Evolutionary conservation across 2,329 filamentous ascomycete species (phyloP).

Genomic region (Fusarium nygamai): DNA sequence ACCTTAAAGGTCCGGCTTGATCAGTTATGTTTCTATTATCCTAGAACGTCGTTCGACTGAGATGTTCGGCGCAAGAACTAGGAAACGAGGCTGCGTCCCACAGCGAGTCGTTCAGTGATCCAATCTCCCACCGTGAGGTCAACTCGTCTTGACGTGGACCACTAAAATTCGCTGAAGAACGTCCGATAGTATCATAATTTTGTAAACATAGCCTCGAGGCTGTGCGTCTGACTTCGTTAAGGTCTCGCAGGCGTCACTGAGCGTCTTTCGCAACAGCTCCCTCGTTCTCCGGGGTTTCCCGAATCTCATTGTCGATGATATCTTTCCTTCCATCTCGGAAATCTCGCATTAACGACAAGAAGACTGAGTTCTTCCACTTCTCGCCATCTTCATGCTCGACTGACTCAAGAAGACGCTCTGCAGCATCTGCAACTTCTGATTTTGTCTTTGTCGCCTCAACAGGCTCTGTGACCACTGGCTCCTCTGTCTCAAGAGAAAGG

Average conservation of each 20-base stretch:
- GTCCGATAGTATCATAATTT: neutral
- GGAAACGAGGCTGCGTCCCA: neutral
- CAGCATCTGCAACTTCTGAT: slow-evolving; percentile 55
- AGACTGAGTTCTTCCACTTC: slow-evolving; percentile 59
- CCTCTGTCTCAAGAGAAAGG: slow-evolving; percentile 41
- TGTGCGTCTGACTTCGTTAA: neutral
- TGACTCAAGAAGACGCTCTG: slow-evolving; percentile 54
- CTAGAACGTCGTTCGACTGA: slow-evolving; percentile 40
- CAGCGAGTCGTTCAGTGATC: neutral
- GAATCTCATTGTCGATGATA: slow-evolving; percentile 55
- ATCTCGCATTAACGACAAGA: slow-evolving; percentile 57
- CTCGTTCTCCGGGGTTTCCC: slow-evolving; percentile 42
- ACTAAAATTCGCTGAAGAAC: neutral
- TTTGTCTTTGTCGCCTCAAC: slow-evolving; percentile 38
- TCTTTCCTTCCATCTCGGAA: slow-evolving; percentile 57
- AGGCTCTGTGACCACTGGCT: slow-evolving; percentile 27
- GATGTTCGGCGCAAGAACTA: slow-evolving; percentile 38
- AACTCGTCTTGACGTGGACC: slow-evolving; percentile 26
- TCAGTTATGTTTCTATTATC: neutral
- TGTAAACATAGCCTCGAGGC: neutral
- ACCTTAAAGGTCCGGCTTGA: neutral
- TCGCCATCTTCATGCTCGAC: slow-evolving; percentile 57
- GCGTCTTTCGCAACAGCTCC: neutral
- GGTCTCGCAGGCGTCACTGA: slow-evolving; percentile 28
- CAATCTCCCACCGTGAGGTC: slow-evolving; percentile 30